Evolutionary conservation across 495 filamentous ascomycete species (phyloP).

Genomic region (Lepraria neglecta): DNA sequence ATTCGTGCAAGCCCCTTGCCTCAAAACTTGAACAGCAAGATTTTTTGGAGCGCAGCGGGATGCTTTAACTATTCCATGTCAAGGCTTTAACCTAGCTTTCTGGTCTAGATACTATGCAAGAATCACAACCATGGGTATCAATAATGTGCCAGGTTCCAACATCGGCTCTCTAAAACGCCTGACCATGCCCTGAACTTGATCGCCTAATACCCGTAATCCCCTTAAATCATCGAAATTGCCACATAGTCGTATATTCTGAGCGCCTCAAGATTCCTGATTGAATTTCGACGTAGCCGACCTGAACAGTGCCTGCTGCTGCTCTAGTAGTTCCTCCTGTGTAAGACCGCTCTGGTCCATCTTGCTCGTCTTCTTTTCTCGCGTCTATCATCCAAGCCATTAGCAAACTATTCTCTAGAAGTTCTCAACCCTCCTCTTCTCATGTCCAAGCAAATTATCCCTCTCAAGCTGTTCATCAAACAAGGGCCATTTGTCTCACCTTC

Average conservation of each 20-base stretch:
- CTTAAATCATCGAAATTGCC: background rate
- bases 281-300: conserved; percentile 72
- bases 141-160: no score
- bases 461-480: no score
- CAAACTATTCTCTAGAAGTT: conserved; percentile 1
- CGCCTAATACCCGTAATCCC: no score
- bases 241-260: background rate
- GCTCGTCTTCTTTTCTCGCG: conserved; percentile 90
- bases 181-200: no score
- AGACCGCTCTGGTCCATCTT: conserved; percentile 93
- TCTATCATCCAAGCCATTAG: conserved; percentile 43
- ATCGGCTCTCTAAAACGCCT: no score
- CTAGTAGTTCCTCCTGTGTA: conserved; percentile 79
- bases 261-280: conserved; percentile 41
- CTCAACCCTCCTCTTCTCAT: background rate
- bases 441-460: background rate
- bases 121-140: no score
- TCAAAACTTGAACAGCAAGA: no score
- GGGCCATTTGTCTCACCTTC: conserved; percentile 53
- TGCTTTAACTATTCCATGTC: no score
- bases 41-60: no score
- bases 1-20: no score
- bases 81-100: no score
- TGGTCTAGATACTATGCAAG: no score
- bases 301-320: conserved; percentile 87